Evolutionary conservation across 108 stramenopile species (phyloP).

Genomic region (Cyclotella atomus): DNA sequence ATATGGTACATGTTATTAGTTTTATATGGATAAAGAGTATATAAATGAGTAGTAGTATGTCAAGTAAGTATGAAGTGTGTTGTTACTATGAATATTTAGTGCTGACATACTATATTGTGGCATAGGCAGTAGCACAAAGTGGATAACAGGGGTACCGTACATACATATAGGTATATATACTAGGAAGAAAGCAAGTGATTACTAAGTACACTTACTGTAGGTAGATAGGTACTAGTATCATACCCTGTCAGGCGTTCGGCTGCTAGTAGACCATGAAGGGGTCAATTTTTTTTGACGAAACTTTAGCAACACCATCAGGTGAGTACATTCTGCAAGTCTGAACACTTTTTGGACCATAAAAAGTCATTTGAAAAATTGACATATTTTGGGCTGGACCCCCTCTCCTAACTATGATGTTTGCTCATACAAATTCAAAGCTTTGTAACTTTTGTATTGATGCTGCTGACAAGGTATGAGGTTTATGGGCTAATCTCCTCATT

Average conservation of each 20-base stretch:
- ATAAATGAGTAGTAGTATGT: no score
- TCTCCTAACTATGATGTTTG: no score
- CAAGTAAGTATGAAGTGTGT: neutral
- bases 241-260: neutral
- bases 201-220: neutral
- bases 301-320: slow-evolving; percentile 6
- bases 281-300: slow-evolving; percentile 16
- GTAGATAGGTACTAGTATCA: neutral
- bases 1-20: no score
- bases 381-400: no score
- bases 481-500: no score
- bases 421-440: no score
- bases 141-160: neutral
- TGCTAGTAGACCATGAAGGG: slow-evolving; percentile 11
- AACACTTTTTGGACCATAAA: neutral
- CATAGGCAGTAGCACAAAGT: neutral
- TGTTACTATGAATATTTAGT: neutral
- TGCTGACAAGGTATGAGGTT: no score
- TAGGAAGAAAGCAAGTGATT: neutral
- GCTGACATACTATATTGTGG: neutral
- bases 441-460: no score
- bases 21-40: no score
- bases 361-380: neutral
- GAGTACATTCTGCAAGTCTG: slow-evolving; percentile 4
- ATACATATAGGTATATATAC: neutral